A percentile compares a stretch with the other conserved stretches of the same genome.
These are phyloP conservation scores for Gentiana straminea DNA, from an alignment of 257 asterid genomes.

Conservation along the genomic window DNA sequence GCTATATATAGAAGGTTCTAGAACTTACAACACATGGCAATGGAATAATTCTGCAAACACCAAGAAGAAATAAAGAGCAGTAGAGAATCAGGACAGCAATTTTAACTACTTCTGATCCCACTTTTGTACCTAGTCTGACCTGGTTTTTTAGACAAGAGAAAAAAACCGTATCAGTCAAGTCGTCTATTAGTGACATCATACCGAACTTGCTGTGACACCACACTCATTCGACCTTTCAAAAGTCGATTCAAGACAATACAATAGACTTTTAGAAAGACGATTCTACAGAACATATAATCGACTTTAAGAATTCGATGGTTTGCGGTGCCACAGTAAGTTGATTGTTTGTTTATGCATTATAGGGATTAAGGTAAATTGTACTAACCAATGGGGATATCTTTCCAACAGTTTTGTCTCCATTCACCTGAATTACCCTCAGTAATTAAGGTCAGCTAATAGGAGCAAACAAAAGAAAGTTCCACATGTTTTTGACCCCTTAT, in stretches of 20 bases:
- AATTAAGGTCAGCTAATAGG: constrained; percentile 8
- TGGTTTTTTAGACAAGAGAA: constrained; percentile 20
- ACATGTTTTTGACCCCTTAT: not conserved
- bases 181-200: too few relatives aligned
- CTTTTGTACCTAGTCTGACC: constrained; percentile 69
- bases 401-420: constrained; percentile 65
- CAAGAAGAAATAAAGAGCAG: constrained; percentile 38
- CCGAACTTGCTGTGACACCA: too few relatives aligned
- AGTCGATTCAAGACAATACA: too few relatives aligned
- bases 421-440: constrained; percentile 30
- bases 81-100: constrained; percentile 40
- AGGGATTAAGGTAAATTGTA: not conserved
- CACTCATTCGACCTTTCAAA: too few relatives aligned
- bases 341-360: too few relatives aligned
- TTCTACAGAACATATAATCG: not conserved
- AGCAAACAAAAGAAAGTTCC: not conserved
- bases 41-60: constrained; percentile 56
- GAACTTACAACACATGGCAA: constrained; percentile 41
- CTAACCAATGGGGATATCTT: constrained; percentile 76
- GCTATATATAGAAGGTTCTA: constrained; percentile 8
- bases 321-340: too few relatives aligned
- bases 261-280: too few relatives aligned
- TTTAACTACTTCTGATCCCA: constrained; percentile 56
- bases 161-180: not conserved
- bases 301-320: not conserved